Conservation (phyloP, 139 green algal genomes). For the Mesotaenium endlicherianum region DNA sequence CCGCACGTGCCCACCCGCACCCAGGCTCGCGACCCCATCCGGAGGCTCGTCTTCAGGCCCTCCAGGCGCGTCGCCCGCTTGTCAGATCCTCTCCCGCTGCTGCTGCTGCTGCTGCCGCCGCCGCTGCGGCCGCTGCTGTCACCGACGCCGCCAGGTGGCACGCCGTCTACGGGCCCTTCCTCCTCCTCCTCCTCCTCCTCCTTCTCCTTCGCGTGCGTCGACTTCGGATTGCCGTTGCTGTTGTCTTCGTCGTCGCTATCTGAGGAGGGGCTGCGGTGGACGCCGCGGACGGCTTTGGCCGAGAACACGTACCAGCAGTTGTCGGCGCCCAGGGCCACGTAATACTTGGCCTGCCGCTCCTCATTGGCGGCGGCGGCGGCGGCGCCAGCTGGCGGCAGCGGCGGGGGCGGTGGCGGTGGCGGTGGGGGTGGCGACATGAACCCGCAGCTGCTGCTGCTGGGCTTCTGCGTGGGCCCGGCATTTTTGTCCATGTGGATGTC, state of each 20-base stretch:
- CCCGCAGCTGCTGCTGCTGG: slow-evolving; percentile 11
- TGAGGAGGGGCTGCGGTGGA: background rate
- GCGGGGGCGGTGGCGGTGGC: too few species aligned
- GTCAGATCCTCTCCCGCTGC: too few species aligned
- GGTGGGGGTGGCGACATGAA: slow-evolving; percentile 4
- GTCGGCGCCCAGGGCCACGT: slow-evolving; percentile 39
- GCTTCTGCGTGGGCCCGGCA: slow-evolving; percentile 8
- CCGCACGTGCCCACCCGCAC: background rate
- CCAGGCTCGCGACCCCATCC: slow-evolving; percentile 2
- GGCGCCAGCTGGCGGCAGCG: background rate
- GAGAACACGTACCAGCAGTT: slow-evolving; percentile 45
- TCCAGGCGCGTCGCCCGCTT: too few species aligned
- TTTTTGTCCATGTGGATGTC: slow-evolving; percentile 43
- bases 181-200: background rate
- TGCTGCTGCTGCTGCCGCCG: background rate
- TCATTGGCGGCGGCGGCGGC: background rate
- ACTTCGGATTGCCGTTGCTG: too few species aligned
- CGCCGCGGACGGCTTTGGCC: background rate
- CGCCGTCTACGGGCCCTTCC: background rate
- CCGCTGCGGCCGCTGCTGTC: background rate
- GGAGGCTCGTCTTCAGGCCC: background rate
- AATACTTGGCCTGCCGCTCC: background rate
- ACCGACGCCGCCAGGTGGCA: background rate
- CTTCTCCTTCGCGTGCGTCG: too few species aligned
- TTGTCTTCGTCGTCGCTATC: background rate